Evolutionary conservation across 331 rosid genomes (phyloP).

Genomic region (Ulmus americana): DNA sequence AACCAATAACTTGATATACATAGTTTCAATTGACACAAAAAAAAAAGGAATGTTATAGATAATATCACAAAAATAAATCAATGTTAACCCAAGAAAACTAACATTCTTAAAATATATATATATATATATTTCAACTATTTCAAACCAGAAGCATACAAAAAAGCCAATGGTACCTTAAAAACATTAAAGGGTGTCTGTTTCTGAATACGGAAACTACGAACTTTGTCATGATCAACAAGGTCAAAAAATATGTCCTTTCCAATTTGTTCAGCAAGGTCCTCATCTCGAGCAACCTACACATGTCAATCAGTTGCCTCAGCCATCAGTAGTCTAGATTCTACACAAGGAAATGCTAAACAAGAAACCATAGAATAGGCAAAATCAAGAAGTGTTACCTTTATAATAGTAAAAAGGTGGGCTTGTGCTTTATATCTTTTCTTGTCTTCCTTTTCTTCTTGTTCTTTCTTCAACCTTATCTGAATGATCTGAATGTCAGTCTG

Average conservation of each 20-base stretch:
- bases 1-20: no score
- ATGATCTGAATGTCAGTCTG: constrained; percentile 14
- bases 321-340: neutral
- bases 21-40: neutral
- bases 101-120: no score
- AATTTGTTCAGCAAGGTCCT: constrained; percentile 62
- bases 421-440: constrained; percentile 68
- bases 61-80: neutral
- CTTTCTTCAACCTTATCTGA: constrained; percentile 69
- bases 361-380: neutral
- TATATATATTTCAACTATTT: neutral
- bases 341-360: constrained; percentile 8
- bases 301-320: constrained; percentile 12
- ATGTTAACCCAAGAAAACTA: neutral
- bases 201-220: constrained; percentile 61
- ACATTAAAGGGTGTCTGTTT: constrained; percentile 46
- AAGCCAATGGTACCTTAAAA: constrained; percentile 57
- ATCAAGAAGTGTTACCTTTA: constrained; percentile 38
- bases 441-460: constrained; percentile 69
- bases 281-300: constrained; percentile 74
- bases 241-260: constrained; percentile 74
- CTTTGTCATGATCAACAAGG: constrained; percentile 90
- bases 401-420: constrained; percentile 66
- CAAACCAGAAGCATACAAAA: constrained; percentile 7
- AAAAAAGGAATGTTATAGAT: neutral